Base-by-base conservation (phyloP, 2,329 filamentous ascomycete genomes). In the Nannizzia gypsea region DNA sequence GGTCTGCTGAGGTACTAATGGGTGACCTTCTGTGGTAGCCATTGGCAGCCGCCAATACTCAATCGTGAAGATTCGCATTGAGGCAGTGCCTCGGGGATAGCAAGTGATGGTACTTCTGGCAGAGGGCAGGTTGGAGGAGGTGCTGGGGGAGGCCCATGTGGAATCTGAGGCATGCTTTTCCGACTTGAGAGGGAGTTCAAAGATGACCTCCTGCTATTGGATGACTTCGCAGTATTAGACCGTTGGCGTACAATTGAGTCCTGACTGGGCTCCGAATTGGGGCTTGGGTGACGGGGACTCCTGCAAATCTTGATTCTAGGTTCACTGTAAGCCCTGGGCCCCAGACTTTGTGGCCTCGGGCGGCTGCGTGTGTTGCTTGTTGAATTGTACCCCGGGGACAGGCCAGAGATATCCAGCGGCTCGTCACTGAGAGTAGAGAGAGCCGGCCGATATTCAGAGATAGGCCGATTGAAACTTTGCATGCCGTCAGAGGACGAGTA, bases 21-120 rank as follows among this genome's bases (percentile, higher is more conserved):
- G 15, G 28, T 11, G 28, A 6, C 20, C 17, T 20, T 31, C n/a
- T 54, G 48, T 9, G 48, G 48, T n/a, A 54, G 48, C n/a, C 24
- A 34, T 34, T 54, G 48, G n/a, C 48, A 54, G 26, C 48, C 31
- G 17, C 17, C 8, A n/a, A 54, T 34, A 26, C 48, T 54, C 28
- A 54, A 26, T 17, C 48, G 48, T 54, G 24, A 36, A 2, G 28
- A n/a, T 13, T 57, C 50, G 44, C 48, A 79, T 61, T 74, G 67
- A 6, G 66, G 68, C 20, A 72, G 73, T 20, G 72, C 74, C 64
- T 74, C 68, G 64, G 63, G 42, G 15, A 52, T 55, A 13, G 28
- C 13, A 52, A 20, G 13, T 15, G 62, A 52, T 15, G 67, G 67
- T 8, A 68, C 61, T 48, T 64, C 63, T 6, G 67, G 67, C 2